Evolutionary conservation across 805 yeast genomes (phyloP).

Genomic region (Candida tibetensis): DNA sequence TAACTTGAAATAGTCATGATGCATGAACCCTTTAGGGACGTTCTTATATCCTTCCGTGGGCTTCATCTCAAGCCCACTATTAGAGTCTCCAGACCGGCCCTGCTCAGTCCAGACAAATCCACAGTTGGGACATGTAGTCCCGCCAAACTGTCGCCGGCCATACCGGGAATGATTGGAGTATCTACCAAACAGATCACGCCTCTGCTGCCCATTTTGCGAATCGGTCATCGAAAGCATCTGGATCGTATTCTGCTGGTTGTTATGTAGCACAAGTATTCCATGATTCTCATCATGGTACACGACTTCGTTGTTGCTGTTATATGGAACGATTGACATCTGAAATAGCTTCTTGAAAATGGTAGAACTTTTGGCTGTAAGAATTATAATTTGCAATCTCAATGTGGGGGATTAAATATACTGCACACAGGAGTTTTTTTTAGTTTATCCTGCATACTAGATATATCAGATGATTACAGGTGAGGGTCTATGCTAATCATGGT

Average conservation of each 20-base stretch:
- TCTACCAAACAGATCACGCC: not conserved
- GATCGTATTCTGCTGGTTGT: conserved; percentile 29
- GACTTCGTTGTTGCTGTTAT: conserved; percentile 27
- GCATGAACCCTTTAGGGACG: conserved; percentile 25
- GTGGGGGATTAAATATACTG: too few relatives aligned
- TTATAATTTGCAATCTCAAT: not conserved
- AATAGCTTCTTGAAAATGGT: not conserved
- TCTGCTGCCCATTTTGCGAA: not conserved
- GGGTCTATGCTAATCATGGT: too few relatives aligned
- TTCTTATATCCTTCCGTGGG: not conserved
- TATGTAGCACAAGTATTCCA: conserved; percentile 34
- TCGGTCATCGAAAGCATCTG: conserved; percentile 19
- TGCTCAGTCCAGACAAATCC: conserved; percentile 26
- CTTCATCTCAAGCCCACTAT: conserved; percentile 1
- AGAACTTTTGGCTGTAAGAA: not conserved
- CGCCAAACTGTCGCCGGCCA: not conserved
- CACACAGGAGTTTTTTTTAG: too few relatives aligned
- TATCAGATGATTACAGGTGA: too few relatives aligned
- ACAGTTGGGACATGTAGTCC: conserved; percentile 27
- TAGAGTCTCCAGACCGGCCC: conserved; percentile 3
- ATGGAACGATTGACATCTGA: conserved; percentile 41
- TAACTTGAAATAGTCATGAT: conserved; percentile 35
- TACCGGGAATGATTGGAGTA: not conserved
- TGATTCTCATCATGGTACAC: conserved; percentile 36
- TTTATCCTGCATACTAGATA: too few relatives aligned